These are phyloP conservation scores for Cyberlindnera americana DNA, from an alignment of 805 yeast genomes.

Conservation along the genomic window DNA sequence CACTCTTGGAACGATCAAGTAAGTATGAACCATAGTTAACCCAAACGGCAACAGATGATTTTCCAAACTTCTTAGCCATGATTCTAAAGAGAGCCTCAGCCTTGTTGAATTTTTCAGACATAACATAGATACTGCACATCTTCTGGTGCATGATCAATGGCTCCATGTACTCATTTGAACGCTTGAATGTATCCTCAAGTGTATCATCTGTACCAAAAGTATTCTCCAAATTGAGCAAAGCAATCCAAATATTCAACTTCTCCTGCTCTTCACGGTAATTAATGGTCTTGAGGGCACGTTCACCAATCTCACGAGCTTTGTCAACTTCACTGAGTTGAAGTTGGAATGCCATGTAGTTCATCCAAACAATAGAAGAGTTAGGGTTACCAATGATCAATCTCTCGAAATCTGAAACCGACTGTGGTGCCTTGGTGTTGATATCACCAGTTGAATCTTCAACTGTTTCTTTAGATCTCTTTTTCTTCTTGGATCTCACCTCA, in stretches of 20 bases:
- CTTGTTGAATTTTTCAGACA: constrained; percentile 66
- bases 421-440: constrained; percentile 80
- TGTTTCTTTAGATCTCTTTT: constrained; percentile 36
- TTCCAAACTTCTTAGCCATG: constrained; percentile 78
- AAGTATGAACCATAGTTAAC: constrained; percentile 74
- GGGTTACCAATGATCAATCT: constrained; percentile 89
- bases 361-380: constrained; percentile 91
- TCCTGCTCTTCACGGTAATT: constrained; percentile 90
- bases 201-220: constrained; percentile 87
- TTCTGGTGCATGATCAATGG: constrained; percentile 76
- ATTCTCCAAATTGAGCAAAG: constrained; percentile 87
- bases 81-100: constrained; percentile 67
- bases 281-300: constrained; percentile 88
- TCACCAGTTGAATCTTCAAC: constrained; percentile 84
- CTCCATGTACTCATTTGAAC: constrained; percentile 90
- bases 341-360: constrained; percentile 98
- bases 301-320: constrained; percentile 89
- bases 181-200: constrained; percentile 73
- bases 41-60: constrained; percentile 69
- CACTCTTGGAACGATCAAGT: constrained; percentile 50
- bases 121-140: constrained; percentile 67
- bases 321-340: constrained; percentile 91
- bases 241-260: constrained; percentile 93
- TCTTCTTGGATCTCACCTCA: constrained; percentile 42
- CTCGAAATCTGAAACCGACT: constrained; percentile 89